A percentile compares a stretch with the other conserved stretches of the same genome.
phyloP scores from a whole-genome alignment of 2,329 filamentous ascomycete genomes.

The Cladosporium cucumerinum region DNA sequence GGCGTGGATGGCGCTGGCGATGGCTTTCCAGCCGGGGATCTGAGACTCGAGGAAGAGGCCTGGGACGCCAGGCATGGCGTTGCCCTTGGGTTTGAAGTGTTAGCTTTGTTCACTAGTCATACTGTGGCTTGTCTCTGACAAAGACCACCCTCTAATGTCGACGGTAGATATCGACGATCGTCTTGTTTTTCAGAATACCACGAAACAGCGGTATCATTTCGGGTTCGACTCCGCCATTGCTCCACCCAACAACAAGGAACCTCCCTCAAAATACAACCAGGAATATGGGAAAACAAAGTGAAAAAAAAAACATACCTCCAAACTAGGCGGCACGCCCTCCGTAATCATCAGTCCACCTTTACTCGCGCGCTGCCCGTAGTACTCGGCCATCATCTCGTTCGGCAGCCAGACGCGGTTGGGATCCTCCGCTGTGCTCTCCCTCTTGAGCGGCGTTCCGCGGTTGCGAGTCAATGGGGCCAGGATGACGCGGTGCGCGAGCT shows the following conservation, averaged over 20 bases:
- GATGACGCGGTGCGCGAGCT: constrained; percentile 51
- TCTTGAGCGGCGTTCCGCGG: constrained; percentile 43
- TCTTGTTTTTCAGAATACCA: neutral
- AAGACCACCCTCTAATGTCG: neutral
- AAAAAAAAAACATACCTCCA: constrained; percentile 3
- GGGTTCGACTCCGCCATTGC: neutral
- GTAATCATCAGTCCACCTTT: constrained; percentile 35
- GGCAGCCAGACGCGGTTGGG: constrained; percentile 37
- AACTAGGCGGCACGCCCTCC: constrained; percentile 34
- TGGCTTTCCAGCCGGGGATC: constrained; percentile 49
- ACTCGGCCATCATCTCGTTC: constrained; percentile 38
- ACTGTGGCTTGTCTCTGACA: neutral
- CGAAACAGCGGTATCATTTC: neutral
- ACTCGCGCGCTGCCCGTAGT: constrained; percentile 34
- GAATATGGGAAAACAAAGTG: neutral
- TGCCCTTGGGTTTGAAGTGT: constrained; percentile 18
- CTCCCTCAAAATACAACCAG: neutral
- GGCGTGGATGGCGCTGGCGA: constrained; percentile 51
- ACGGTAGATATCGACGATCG: neutral
- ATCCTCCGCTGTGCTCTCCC: constrained; percentile 43
- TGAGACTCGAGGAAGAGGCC: constrained; percentile 39
- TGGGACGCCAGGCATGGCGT: constrained; percentile 30
- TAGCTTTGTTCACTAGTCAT: neutral
- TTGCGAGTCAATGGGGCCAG: constrained; percentile 58
- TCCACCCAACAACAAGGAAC: neutral